Base-by-base conservation (phyloP, 192 early-diverging fungal species). In the Gigaspora rosea region DNA sequence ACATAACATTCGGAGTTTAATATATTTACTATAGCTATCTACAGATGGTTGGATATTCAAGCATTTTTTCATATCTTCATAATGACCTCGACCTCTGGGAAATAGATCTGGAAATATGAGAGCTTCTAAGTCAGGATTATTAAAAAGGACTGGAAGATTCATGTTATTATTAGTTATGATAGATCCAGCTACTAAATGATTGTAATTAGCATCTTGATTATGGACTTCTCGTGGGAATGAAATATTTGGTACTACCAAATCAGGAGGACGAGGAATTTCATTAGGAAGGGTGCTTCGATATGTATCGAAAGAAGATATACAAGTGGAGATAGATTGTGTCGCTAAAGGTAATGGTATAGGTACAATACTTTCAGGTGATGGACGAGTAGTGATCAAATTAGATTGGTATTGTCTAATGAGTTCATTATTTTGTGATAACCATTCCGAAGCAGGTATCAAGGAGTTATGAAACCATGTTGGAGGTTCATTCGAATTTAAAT, bases 11-110 rank as follows among this genome's bases (percentile, higher is more conserved):
- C 27, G 3, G 10, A 54, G 16, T 41, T 73, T 73, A 8, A 73
- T 58, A 56, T 73, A 73, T 33, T 73, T 73, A 3, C 54, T 52
- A 58, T 73, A 73, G 6, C 16, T 73, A 20, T 73, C 51, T 22
- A 50, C 22, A 10, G 11, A 50, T n/a, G 8, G 2, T 50, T 8
- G 15, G 0, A 18, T 9, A 49, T 16, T 9, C 22, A 46, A n/a
- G 22, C 9, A 10, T 49, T 68, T 20, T 50, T 50, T 68, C 1
- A 68, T 68, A 4, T 50, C 3, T 2, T 46, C 48, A 51, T 46
- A 68, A 15, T 68, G 66, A 20, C 5, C 36, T 27, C 10, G 11
- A 36, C 66, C 46, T 22, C 9, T 46, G 1, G 18, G 66, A 27
- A 68, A 66, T 49, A 68, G 13, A 27, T 68, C 46, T 22, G 66